phyloP scores from a whole-genome alignment of 768 basidiomycete genomes.

The Phanerochaete carnosa region DNA sequence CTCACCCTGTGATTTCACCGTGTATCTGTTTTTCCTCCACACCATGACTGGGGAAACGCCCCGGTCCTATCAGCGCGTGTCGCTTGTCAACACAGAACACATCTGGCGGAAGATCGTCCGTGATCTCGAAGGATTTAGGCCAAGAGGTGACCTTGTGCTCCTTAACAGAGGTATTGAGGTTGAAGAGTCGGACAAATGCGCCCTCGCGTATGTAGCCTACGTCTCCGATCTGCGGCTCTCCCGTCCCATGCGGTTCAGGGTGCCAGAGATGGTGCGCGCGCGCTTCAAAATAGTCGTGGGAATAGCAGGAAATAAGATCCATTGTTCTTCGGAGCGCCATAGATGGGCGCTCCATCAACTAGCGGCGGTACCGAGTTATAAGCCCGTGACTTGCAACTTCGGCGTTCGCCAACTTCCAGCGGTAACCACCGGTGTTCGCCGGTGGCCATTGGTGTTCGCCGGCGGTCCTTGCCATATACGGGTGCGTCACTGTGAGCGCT shows the following conservation, averaged over 20 bases:
- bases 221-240: conserved; percentile 1
- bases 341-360: no score
- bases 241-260: neutral
- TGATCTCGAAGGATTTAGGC: neutral
- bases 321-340: no score
- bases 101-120: neutral
- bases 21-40: neutral
- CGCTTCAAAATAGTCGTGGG: no score
- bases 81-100: neutral
- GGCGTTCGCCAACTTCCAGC: no score
- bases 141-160: neutral
- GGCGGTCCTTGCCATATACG: no score
- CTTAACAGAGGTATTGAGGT: neutral
- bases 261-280: no score
- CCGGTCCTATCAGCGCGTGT: neutral
- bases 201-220: conserved; percentile 7
- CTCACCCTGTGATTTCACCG: neutral
- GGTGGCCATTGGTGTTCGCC: no score
- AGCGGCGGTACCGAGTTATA: no score
- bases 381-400: no score
- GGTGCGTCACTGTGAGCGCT: no score
- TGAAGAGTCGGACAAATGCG: conserved; percentile 7
- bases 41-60: neutral
- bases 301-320: no score
- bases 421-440: no score